These are phyloP conservation scores for Colletotrichum spaethianum DNA, from an alignment of 2,329 filamentous ascomycete genomes.

Conservation along the genomic window DNA sequence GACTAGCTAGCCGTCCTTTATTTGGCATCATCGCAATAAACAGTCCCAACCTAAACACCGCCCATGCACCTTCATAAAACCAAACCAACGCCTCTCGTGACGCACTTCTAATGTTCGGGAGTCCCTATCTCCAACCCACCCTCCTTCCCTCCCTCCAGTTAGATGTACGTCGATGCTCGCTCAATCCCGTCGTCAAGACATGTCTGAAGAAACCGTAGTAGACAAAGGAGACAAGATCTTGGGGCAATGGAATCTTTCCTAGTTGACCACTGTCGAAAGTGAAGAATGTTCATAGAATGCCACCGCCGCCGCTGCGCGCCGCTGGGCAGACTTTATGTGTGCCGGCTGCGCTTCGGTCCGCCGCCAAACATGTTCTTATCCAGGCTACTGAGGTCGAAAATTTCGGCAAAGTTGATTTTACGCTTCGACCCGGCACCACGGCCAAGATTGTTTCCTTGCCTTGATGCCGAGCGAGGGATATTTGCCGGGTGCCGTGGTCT, in stretches of 20 bases:
- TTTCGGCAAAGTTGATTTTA: conserved; percentile 80
- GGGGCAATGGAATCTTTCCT: not conserved
- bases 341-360: conserved; percentile 65
- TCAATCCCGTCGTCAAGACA: conserved; percentile 31
- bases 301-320: not conserved
- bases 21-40: conserved; percentile 41
- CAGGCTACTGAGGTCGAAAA: conserved; percentile 79
- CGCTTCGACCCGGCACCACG: conserved; percentile 80
- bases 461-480: conserved; percentile 32
- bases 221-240: conserved; percentile 15
- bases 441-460: conserved; percentile 62
- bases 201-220: conserved; percentile 33
- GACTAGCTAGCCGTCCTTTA: conserved; percentile 41
- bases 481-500: conserved; percentile 38
- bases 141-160: conserved; percentile 2
- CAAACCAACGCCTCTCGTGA: conserved; percentile 39
- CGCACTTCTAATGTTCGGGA: conserved; percentile 26
- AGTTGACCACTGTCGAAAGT: conserved; percentile 27
- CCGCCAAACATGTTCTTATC: conserved; percentile 72
- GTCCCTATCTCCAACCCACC: not conserved
- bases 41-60: conserved; percentile 39
- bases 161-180: conserved; percentile 38
- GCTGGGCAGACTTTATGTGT: conserved; percentile 52
- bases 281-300: conserved; percentile 11
- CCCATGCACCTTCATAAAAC: conserved; percentile 38